Conservation (phyloP, 192 early-diverging fungal species). For the Podila verticillata region DNA sequence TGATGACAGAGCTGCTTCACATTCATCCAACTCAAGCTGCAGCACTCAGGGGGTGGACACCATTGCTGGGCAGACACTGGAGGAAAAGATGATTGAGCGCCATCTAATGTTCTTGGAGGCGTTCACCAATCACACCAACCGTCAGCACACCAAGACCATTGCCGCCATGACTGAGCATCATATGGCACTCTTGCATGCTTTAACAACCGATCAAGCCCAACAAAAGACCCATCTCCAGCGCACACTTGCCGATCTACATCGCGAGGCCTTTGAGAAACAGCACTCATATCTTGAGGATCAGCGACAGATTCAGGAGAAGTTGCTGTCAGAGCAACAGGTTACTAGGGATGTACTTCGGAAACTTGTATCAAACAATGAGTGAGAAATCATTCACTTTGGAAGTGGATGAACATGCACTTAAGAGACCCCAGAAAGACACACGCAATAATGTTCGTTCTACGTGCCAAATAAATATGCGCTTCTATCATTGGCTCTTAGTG, state of each 20-base stretch:
- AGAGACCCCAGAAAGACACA: too few relatives aligned
- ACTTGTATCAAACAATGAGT: too few relatives aligned
- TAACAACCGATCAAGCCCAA: neutral
- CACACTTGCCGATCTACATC: neutral
- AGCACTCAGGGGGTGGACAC: neutral
- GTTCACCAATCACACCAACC: neutral
- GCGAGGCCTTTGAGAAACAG: neutral
- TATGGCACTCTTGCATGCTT: neutral
- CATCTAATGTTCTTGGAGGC: slow-evolving; percentile 6
- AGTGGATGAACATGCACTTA: too few relatives aligned
- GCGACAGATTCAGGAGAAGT: neutral
- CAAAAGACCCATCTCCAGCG: neutral
- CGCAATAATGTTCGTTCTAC: too few relatives aligned
- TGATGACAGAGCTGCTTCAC: neutral
- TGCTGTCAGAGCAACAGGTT: too few relatives aligned
- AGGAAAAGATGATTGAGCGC: slow-evolving; percentile 5
- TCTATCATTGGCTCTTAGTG: too few relatives aligned
- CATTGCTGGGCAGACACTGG: neutral
- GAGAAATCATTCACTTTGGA: too few relatives aligned
- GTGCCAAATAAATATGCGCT: too few relatives aligned
- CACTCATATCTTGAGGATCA: too few relatives aligned
- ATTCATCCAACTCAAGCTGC: neutral
- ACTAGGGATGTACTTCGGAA: too few relatives aligned
- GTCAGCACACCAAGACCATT: neutral
- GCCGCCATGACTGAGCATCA: neutral